Percentiles rank a stretch among this genome's conserved stretches.
Evolutionary conservation across 169 alveolate species (phyloP).

Genomic region (Besnoitia besnoiti): DNA sequence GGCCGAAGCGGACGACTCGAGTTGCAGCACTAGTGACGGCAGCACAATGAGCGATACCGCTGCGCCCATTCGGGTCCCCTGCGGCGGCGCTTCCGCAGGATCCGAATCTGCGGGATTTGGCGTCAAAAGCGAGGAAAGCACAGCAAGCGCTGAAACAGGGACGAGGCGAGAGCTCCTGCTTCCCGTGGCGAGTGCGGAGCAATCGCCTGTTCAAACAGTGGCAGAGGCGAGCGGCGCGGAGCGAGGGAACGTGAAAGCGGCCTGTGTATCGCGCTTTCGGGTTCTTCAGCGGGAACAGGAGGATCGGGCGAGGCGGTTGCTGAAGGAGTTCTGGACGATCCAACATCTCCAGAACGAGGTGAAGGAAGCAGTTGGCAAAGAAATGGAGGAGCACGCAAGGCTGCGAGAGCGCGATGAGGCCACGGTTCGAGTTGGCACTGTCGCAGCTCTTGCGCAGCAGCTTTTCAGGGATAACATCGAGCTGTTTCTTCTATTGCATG

Average conservation of each 20-base stretch:
- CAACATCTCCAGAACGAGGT: background rate
- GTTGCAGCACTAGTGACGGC: background rate
- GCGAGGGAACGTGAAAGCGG: background rate
- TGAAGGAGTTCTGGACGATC: background rate
- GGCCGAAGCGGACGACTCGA: background rate
- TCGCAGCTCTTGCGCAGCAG: slow-evolving; percentile 17
- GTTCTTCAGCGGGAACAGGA: background rate
- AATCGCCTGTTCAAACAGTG: background rate
- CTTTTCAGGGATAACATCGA: slow-evolving; percentile 15
- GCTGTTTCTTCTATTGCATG: background rate
- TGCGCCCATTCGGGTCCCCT: background rate
- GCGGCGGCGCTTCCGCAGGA: background rate
- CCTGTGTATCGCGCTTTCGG: background rate
- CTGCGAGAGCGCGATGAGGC: background rate
- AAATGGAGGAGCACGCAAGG: background rate
- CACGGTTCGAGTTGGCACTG: background rate
- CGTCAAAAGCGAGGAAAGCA: background rate
- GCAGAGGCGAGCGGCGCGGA: background rate
- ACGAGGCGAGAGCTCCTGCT: background rate
- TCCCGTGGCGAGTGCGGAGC: background rate
- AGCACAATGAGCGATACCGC: background rate
- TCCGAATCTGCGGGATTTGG: background rate
- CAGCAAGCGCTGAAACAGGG: background rate
- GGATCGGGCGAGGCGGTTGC: slow-evolving; percentile 3
- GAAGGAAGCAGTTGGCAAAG: background rate